These are phyloP conservation scores for Phyllosticta ampelicida DNA, from an alignment of 2,329 filamentous ascomycete genomes.

Conservation along the genomic window DNA sequence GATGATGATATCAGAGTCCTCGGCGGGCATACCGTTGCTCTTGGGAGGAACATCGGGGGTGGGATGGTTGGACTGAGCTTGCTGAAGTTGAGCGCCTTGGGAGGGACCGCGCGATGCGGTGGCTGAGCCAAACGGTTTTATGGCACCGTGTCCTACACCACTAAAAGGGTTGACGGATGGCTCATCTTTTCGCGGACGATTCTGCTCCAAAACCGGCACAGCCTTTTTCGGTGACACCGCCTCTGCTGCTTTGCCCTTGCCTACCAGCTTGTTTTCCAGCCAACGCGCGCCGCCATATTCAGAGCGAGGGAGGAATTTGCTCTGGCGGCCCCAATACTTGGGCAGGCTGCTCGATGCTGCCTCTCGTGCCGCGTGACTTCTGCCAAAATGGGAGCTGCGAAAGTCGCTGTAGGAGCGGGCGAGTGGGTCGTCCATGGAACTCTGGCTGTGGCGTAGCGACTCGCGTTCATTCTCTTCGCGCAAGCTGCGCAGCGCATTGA, in stretches of 20 bases:
- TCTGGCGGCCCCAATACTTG: conserved; percentile 9
- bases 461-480: not conserved
- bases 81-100: not conserved
- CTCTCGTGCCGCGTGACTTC: not conserved
- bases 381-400: conserved; percentile 1
- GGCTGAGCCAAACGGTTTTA: not conserved
- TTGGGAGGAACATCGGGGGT: not conserved
- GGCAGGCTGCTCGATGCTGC: not conserved
- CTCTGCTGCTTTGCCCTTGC: conserved; percentile 1
- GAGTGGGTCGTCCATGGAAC: not conserved
- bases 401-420: conserved; percentile 6
- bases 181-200: not conserved
- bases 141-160: not conserved
- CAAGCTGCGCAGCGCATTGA: conserved; percentile 1
- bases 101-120: not conserved
- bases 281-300: conserved; percentile 11
- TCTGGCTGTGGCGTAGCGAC: not conserved
- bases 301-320: conserved; percentile 9
- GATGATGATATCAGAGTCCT: conserved; percentile 2
- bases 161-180: not conserved
- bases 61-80: not conserved
- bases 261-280: not conserved
- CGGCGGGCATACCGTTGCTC: not conserved
- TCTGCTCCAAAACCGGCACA: not conserved
- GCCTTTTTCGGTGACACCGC: not conserved